A percentile compares a stretch with the other conserved stretches of the same genome.
These are phyloP conservation scores for Favolaschia claudopus DNA, from an alignment of 768 basidiomycete species.

Conservation along the genomic window DNA sequence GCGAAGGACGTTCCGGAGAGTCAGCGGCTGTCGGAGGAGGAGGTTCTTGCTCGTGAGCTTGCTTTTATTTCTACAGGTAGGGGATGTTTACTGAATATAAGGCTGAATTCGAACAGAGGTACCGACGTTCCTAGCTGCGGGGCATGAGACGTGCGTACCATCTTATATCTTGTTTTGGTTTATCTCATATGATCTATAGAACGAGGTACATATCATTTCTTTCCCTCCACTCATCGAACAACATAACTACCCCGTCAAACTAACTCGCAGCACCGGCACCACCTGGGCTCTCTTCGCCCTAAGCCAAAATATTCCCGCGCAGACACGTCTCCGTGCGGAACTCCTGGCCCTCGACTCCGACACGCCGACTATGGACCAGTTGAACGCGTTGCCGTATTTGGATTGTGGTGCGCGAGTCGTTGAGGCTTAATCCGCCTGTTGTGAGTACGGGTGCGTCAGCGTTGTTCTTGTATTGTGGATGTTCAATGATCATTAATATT, in stretches of 20 bases:
- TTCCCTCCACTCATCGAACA: too few relatives aligned
- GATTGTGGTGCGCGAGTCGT: constrained; percentile 4
- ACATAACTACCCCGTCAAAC: too few relatives aligned
- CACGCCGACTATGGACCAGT: background rate
- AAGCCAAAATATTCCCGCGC: background rate
- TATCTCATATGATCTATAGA: too few relatives aligned
- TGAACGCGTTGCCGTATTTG: background rate
- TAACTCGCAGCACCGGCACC: background rate
- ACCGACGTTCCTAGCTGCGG: constrained; percentile 66
- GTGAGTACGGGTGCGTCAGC: background rate
- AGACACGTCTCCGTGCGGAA: background rate
- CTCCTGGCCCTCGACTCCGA: background rate
- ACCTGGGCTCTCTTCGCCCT: background rate
- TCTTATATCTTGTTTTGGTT: too few relatives aligned
- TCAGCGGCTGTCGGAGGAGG: constrained; percentile 66
- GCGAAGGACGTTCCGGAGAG: constrained; percentile 61
- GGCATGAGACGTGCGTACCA: constrained; percentile 72
- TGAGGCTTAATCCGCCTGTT: background rate
- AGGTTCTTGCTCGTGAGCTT: constrained; percentile 61
- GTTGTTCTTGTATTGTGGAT: background rate
- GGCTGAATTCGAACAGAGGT: too few relatives aligned
- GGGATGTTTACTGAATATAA: background rate
- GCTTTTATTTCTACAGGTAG: background rate
- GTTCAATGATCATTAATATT: background rate
- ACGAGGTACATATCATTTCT: background rate